Percentiles rank a stretch among this genome's conserved stretches.
phyloP scores from a whole-genome alignment of 441 rosid genomes.

The Aquilaria agallochum region DNA sequence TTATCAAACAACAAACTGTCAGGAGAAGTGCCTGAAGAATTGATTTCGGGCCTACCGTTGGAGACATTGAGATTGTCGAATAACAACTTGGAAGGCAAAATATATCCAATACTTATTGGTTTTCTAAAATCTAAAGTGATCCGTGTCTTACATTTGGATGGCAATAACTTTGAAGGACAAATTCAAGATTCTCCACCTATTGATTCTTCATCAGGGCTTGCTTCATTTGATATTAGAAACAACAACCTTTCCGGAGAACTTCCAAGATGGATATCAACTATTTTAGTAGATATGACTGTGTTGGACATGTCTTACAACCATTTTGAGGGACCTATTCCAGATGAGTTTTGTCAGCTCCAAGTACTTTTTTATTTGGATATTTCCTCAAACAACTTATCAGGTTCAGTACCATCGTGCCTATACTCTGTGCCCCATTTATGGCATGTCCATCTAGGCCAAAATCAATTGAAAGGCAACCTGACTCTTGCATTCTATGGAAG shows the following conservation, averaged over 20 bases:
- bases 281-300: not conserved
- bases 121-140: not conserved
- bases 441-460: conserved; percentile 7
- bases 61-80: not conserved
- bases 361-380: conserved; percentile 5
- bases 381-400: conserved; percentile 6
- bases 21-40: not conserved
- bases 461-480: not conserved
- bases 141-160: not conserved
- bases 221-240: not conserved
- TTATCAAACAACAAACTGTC: no score
- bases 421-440: not conserved
- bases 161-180: conserved; percentile 1
- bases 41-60: not conserved
- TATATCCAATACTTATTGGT: not conserved
- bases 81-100: conserved; percentile 1
- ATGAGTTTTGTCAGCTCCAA: no score
- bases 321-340: not conserved
- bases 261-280: conserved; percentile 4
- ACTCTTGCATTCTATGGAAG: not conserved
- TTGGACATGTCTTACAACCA: not conserved
- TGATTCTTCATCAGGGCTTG: not conserved
- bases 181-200: conserved; percentile 3
- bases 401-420: not conserved
- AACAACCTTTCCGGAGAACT: conserved; percentile 3